Evolutionary conservation across 192 early-diverging fungal genomes (phyloP), one percentile per base, ranked within the genome.

Genomic region (Spizellomyces punctatus): DNA sequence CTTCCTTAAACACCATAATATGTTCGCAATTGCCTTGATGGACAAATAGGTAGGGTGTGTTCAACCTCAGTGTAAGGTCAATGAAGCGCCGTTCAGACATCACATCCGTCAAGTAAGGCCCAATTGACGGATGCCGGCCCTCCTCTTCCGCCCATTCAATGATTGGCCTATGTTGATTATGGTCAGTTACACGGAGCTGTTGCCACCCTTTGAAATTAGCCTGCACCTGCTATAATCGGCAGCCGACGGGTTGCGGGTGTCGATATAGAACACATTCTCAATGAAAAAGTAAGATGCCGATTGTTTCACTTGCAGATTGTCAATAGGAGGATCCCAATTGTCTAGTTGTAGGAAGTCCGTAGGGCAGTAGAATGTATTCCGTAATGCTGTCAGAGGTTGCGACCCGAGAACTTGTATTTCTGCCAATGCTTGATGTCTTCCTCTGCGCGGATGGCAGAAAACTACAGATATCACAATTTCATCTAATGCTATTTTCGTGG

Each of bases 21-120:
- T 94, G 93, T 71, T 93, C 86, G 72, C 93, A 94, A 61, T 87
- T 81, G 44, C 89, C 93, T 79, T 93, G 91, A 68, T 94, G 93
- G 9, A 88, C 82, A 60, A 91, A 89, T 36, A 86, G 70, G 74
- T 94, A 94, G 5, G 89, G 89, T 54, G 84, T 75, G 56, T 88
- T 84, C 50, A 90, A 67, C 7, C 83, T 81, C 57, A 94, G 78
- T 6, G 84, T 79, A 17, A 94, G 74, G 49, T 91, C 89, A 43
- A 78, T 69, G 57, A 94, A 89, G 61, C 69, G 76, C 4, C 81
- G 78, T 16, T 86, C 83, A 46, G 85, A 79, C 91, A 92, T 74
- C 17, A 5, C 44, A 17, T 41, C 57, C 27, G 36, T 52, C 10
- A n/a, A 10, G n/a, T 67, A 46, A 22, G 7, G 63, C n/a, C 52